phyloP scores from a whole-genome alignment of 768 basidiomycete species.

The Xerocomellus dryophilus region DNA sequence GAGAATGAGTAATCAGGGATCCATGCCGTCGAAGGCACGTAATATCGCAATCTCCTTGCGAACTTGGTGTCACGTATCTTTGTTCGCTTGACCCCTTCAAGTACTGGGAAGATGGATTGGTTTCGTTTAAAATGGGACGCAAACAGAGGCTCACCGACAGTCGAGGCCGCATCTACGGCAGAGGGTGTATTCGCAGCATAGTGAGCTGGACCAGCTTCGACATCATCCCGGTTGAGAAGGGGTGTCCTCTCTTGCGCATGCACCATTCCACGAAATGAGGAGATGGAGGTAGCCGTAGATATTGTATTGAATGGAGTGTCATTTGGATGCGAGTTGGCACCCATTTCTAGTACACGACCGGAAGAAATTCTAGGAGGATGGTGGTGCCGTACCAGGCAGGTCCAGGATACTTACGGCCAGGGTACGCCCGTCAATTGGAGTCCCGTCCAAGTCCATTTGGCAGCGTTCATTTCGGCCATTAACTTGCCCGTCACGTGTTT shows the following conservation, averaged over 20 bases:
- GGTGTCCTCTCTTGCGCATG: constrained; percentile 21
- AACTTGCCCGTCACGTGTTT: constrained; percentile 8
- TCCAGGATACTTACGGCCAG: too few species aligned
- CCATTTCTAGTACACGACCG: constrained; percentile 11
- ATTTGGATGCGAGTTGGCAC: neutral
- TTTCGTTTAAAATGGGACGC: neutral
- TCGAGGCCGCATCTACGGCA: constrained; percentile 17
- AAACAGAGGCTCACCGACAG: constrained; percentile 14
- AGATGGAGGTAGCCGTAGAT: constrained; percentile 28
- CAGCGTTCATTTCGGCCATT: neutral
- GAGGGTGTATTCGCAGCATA: constrained; percentile 20
- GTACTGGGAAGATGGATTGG: neutral
- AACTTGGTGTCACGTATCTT: constrained; percentile 30
- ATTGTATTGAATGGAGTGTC: constrained; percentile 19
- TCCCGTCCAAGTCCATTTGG: neutral
- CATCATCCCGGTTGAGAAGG: constrained; percentile 25
- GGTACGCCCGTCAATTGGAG: too few species aligned
- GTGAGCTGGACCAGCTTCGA: constrained; percentile 24
- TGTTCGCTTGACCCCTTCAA: constrained; percentile 15
- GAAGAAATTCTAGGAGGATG: neutral
- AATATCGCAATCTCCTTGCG: constrained; percentile 61
- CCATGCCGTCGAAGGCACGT: constrained; percentile 75
- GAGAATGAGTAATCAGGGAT: constrained; percentile 72
- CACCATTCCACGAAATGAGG: constrained; percentile 26
- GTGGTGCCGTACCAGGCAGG: neutral